Evolutionary conservation across 345 rosid species (phyloP).

Genomic region (Bruguiera sexangula): DNA sequence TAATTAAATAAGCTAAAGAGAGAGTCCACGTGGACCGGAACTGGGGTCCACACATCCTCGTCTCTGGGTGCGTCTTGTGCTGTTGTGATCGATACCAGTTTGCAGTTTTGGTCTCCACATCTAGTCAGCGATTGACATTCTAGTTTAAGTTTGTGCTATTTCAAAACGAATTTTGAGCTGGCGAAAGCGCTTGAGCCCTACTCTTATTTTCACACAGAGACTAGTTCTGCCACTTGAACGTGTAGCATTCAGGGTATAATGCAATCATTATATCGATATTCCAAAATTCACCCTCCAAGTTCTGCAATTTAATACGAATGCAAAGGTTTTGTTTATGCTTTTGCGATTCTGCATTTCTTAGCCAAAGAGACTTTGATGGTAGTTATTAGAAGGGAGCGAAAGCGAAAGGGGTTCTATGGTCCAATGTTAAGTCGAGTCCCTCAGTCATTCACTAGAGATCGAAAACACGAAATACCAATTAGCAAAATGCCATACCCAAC

Average conservation of each 20-base stretch:
- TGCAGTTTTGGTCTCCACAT: neutral
- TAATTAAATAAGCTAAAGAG: neutral
- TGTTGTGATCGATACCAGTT: constrained; percentile 7
- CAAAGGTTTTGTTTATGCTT: constrained; percentile 5
- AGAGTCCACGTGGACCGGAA: constrained; percentile 22
- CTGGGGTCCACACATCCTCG: constrained; percentile 24
- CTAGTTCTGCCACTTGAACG: too few species aligned
- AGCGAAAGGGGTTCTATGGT: neutral
- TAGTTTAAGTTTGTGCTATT: neutral
- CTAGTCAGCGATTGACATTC: neutral
- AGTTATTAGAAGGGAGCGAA: neutral
- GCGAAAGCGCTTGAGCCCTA: constrained; percentile 2
- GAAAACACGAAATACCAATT: neutral
- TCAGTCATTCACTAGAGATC: neutral
- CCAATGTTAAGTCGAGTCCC: neutral
- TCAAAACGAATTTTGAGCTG: constrained; percentile 15
- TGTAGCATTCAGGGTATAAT: too few species aligned
- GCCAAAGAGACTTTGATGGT: constrained; percentile 10
- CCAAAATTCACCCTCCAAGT: too few species aligned
- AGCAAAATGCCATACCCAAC: neutral
- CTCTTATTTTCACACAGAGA: too few species aligned
- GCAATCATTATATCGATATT: too few species aligned
- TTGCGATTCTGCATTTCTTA: constrained; percentile 19
- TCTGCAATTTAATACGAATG: too few species aligned
- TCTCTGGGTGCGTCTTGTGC: constrained; percentile 12